Evolutionary conservation across 2,329 filamentous ascomycete species (phyloP).

Genomic region (Simplicillium sp.): DNA sequence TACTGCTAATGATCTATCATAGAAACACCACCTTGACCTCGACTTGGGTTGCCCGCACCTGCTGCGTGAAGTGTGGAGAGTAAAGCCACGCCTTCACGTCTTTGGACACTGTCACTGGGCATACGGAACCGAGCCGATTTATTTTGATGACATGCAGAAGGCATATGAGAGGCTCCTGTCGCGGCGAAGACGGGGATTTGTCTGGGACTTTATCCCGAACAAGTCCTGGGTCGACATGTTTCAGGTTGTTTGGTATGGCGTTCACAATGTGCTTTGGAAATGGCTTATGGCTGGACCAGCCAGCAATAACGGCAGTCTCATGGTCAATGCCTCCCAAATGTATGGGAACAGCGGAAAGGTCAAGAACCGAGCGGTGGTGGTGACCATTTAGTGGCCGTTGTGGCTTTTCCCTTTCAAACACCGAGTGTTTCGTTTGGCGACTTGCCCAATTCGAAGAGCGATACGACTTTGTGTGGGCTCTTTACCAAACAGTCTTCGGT

Average conservation of each 20-base stretch:
- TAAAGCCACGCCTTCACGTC: constrained; percentile 66
- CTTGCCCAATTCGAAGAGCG: no score
- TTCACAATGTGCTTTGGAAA: constrained; percentile 42
- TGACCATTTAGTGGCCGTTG: constrained; percentile 17
- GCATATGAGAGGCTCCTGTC: constrained; percentile 59
- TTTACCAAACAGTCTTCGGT: no score
- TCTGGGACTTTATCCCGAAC: constrained; percentile 38
- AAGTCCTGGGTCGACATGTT: constrained; percentile 35
- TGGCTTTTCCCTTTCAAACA: no score
- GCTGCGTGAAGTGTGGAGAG: constrained; percentile 62
- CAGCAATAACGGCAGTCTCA: constrained; percentile 36
- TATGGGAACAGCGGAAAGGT: constrained; percentile 40
- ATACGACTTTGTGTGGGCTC: no score
- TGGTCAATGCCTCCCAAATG: constrained; percentile 51
- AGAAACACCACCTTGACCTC: constrained; percentile 60
- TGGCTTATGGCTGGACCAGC: constrained; percentile 46
- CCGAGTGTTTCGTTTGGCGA: no score
- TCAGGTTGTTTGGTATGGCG: constrained; percentile 32
- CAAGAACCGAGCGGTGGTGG: constrained; percentile 27
- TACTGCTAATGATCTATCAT: background rate
- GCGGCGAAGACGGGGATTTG: constrained; percentile 27
- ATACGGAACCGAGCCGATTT: constrained; percentile 58
- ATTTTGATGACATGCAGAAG: constrained; percentile 65
- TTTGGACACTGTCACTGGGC: constrained; percentile 81
- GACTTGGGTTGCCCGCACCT: constrained; percentile 63